A percentile compares a stretch with the other conserved stretches of the same genome.
Evolutionary conservation across 495 filamentous ascomycete genomes (phyloP).

Genomic region (Cetradonia linearis): DNA sequence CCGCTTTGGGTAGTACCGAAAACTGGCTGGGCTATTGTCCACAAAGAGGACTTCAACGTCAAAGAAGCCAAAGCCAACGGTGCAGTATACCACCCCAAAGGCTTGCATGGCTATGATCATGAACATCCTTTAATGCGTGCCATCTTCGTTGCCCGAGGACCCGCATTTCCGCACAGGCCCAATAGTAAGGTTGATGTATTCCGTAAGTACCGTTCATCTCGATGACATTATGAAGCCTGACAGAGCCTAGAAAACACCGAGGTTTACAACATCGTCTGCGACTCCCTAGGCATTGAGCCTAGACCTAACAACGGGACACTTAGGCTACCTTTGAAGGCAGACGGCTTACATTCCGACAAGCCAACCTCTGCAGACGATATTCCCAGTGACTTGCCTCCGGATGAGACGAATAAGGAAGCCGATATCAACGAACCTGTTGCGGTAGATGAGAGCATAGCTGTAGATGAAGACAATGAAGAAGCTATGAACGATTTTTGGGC

Average conservation of each 20-base stretch:
- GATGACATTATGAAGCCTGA: neutral
- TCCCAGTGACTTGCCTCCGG: slow-evolving; percentile 29
- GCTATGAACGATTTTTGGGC: slow-evolving; percentile 16
- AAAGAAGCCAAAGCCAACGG: slow-evolving; percentile 29
- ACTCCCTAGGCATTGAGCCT: slow-evolving; percentile 37
- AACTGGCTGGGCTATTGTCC: slow-evolving; percentile 43
- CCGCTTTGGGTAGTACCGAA: slow-evolving; percentile 46
- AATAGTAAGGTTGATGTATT: slow-evolving; percentile 75
- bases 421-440: neutral
- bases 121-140: slow-evolving; percentile 44
- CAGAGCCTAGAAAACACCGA: slow-evolving; percentile 67
- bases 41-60: slow-evolving; percentile 39
- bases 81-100: slow-evolving; percentile 36
- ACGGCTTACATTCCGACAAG: slow-evolving; percentile 55
- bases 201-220: slow-evolving; percentile 51
- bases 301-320: slow-evolving; percentile 46
- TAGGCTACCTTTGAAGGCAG: slow-evolving; percentile 59
- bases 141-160: slow-evolving; percentile 43
- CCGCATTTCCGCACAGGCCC: slow-evolving; percentile 53
- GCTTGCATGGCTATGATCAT: slow-evolving; percentile 43
- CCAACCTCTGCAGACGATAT: slow-evolving; percentile 27
- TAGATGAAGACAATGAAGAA: slow-evolving; percentile 11
- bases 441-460: slow-evolving; percentile 9
- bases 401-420: neutral
- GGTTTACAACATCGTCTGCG: slow-evolving; percentile 84